These are phyloP conservation scores for Colletotrichum sidae DNA, from an alignment of 2,329 filamentous ascomycete species.

Conservation along the genomic window DNA sequence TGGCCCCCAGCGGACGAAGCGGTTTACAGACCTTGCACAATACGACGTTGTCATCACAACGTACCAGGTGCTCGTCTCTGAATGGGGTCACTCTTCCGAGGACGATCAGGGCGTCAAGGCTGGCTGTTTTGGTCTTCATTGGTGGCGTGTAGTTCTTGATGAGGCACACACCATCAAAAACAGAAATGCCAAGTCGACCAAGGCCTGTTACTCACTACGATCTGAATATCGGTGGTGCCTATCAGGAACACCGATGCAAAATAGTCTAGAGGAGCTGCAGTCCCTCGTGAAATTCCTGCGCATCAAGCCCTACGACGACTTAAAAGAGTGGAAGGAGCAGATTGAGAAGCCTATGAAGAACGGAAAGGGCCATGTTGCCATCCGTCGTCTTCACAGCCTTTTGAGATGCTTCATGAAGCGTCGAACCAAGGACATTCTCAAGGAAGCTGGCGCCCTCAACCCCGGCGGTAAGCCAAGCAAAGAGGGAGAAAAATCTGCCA, in stretches of 20 bases:
- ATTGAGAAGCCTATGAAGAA: conserved; percentile 92
- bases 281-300: conserved; percentile 92
- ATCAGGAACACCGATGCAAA: conserved; percentile 97
- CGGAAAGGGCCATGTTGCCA: conserved; percentile 88
- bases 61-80: conserved; percentile 94
- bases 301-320: conserved; percentile 90
- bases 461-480: conserved; percentile 74
- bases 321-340: conserved; percentile 88
- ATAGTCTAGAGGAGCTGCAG: conserved; percentile 96
- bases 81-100: conserved; percentile 78
- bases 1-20: conserved; percentile 85
- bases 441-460: conserved; percentile 83
- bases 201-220: conserved; percentile 86
- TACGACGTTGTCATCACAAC: conserved; percentile 98
- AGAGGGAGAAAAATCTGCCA: conserved; percentile 60
- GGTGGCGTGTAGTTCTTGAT: conserved; percentile 95
- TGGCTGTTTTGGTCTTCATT: conserved; percentile 90
- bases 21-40: conserved; percentile 77
- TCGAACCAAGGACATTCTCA: conserved; percentile 97
- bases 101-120: conserved; percentile 72
- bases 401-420: conserved; percentile 97
- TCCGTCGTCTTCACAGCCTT: conserved; percentile 85
- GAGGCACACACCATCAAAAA: conserved; percentile 99
- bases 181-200: conserved; percentile 92
- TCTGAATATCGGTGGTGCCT: conserved; percentile 96